Evolutionary conservation across 208 protist genomes (phyloP).

Genomic region (Porcisia hertigi): DNA sequence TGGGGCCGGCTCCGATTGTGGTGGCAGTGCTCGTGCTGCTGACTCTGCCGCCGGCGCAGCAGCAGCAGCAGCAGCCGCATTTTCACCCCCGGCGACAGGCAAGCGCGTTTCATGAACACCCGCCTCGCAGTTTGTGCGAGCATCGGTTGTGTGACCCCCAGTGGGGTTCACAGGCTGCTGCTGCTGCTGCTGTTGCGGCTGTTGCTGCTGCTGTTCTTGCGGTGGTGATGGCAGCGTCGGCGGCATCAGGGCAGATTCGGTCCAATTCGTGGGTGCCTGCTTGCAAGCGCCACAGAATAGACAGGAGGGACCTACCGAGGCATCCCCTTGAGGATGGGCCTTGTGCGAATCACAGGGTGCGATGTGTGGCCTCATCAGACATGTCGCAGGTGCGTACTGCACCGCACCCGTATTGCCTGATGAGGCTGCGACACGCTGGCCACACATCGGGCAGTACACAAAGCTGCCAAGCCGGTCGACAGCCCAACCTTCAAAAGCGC

Average conservation of each 20-base stretch:
- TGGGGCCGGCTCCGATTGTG: neutral
- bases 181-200: neutral
- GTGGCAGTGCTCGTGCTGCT: neutral
- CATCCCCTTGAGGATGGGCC: neutral
- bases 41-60: neutral
- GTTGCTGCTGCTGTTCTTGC: neutral
- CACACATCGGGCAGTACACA: conserved; percentile 25
- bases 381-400: conserved; percentile 1
- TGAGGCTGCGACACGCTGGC: conserved; percentile 1
- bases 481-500: conserved; percentile 9
- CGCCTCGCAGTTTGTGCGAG: neutral
- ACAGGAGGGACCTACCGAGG: conserved; percentile 13
- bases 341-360: neutral
- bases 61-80: neutral
- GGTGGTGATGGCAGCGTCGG: neutral
- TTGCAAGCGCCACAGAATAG: conserved; percentile 24
- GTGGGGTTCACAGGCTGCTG: neutral
- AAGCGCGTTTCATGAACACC: neutral
- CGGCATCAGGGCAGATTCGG: neutral
- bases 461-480: conserved; percentile 21
- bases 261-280: neutral
- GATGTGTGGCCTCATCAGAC: conserved; percentile 6
- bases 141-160: neutral
- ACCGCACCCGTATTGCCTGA: neutral
- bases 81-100: neutral